Base-by-base conservation (phyloP, 2,329 filamentous ascomycete species). In the Penicillium sp. region DNA sequence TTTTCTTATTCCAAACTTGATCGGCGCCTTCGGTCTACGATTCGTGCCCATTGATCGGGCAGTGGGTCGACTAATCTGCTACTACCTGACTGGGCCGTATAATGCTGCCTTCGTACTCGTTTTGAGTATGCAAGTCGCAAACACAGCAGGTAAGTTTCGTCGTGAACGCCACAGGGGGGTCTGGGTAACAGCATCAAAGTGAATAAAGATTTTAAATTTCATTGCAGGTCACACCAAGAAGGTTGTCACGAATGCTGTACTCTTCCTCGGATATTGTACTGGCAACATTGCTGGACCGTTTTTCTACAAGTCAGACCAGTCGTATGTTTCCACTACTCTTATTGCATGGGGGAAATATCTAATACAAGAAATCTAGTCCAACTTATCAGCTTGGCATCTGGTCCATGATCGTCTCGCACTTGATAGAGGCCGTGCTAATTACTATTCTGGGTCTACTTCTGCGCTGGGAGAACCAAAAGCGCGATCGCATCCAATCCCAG, bases 261-360 rank as follows among this genome's bases (percentile, higher is more conserved):
- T 85, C 2, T 85, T 84, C 69, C 72, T 86, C 8, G 82, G 81
- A 0, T 82, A 82, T 49, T 85, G 82, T 59, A 76, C 80, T 1
- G 84, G 83, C 4, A 86, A 86, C 60, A 84, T 86, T 34, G 78
- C 77, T 3, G 80, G 83, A 0, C 84, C 84, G 0, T 85, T 86
- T 67, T 86, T 86, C 69, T 87, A 85, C 67, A 79, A 79, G 44
- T 68, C 76, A 0, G 62, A 74, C n/a, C 81, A 87, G 59, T 68
- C 74, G 59, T 73, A 55, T n/a, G 62, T 29, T 3, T 23, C 5
- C 15, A 32, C 9, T 13, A 9, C n/a, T 24, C 17, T 13, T 15
- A n/a, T 10, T 7, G n/a, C 4, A 37, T 0, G 2, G 23, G n/a
- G 30, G 23, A 27, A 10, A 5, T 13, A 3, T 40, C 15, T 17